phyloP scores from a whole-genome alignment of 2,329 filamentous ascomycete genomes.

The Colletotrichum filicis region DNA sequence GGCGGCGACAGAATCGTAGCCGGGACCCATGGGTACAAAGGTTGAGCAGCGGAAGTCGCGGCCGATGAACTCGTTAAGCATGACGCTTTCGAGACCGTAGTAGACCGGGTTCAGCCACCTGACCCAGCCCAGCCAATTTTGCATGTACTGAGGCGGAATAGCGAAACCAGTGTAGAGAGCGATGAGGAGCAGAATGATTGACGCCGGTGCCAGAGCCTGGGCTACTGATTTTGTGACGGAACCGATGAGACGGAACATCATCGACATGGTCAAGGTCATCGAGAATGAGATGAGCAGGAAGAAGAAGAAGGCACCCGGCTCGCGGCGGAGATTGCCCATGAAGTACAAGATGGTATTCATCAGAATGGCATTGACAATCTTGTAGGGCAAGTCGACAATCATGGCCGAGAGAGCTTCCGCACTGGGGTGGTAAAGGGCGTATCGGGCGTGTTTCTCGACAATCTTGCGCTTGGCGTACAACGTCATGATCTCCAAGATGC shows the following conservation, averaged over 20 bases:
- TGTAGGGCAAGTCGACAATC: constrained; percentile 48
- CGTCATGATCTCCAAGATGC: constrained; percentile 49
- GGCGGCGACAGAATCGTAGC: constrained; percentile 41
- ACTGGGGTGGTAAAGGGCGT: constrained; percentile 52
- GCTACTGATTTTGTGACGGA: constrained; percentile 59
- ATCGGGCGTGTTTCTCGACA: constrained; percentile 52
- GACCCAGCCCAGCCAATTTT: constrained; percentile 62
- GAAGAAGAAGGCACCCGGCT: constrained; percentile 72
- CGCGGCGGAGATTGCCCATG: constrained; percentile 53
- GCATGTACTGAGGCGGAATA: constrained; percentile 59
- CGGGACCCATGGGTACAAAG: constrained; percentile 41
- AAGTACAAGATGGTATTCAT: constrained; percentile 57
- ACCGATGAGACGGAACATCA: constrained; percentile 65
- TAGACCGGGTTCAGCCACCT: constrained; percentile 72
- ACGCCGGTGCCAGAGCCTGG: constrained; percentile 63
- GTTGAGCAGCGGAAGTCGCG: constrained; percentile 58
- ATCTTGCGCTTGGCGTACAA: constrained; percentile 50
- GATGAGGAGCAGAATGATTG: constrained; percentile 56
- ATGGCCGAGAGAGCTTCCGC: constrained; percentile 44
- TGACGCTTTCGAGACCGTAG: constrained; percentile 72
- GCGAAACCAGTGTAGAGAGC: constrained; percentile 63
- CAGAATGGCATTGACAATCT: constrained; percentile 41
- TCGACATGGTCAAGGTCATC: constrained; percentile 71
- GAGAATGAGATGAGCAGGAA: constrained; percentile 71
- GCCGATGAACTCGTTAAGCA: constrained; percentile 70